Evolutionary conservation across 176 grass and related monocot species (phyloP), one percentile per base, ranked within the genome.

Genomic region (Carex parvula): DNA sequence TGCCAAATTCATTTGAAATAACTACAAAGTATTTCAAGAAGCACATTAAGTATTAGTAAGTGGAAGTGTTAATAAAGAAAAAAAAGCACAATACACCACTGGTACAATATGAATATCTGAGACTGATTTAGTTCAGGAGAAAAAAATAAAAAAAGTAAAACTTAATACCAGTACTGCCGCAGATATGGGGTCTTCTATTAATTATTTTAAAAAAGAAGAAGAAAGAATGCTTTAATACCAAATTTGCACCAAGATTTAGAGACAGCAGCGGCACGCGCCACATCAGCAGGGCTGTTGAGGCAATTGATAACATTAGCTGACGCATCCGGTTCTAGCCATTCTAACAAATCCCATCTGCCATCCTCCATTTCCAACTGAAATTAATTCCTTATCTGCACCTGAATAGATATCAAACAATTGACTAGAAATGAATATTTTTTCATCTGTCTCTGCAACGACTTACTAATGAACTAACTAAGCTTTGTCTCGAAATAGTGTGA

Each of bases 241-340:
- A 99, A 94, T 33, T 24, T 84, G 85, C 93, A 88, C 97, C 97
- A 99, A 60, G 97, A 94, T 82, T 84, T 88, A 18, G 91, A 94
- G 84, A 84, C 93, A 71, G 87, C 44, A 73, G 83, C 60, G 67
- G 85, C 85, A 62, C 88, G 97, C 78, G 64, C 91, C 72, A 99
- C 30, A 80, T 91, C 96, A 48, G 87, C 79, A 15, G 93, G 91
- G 88, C 88, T 60, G 35, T 84, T 76, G 82, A 99, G 66, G 72
- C 13, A 80, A 54, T 63, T 12, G 56, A 99, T 86, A 74, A 99
- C 41, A 69, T 54, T 61, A 72, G 81, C 14, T 58, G 96, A 87
- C 15, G 64, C 75, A 89, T 99, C 96, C 3, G 55, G 78, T 59
- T 89, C 87, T 16, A 95, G 66, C 85, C 88, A 85, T 60, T 95